Percentiles rank a stretch among this genome's conserved stretches.
phyloP scores from a whole-genome alignment of 495 filamentous ascomycete genomes.

The Copromyces sp. region DNA sequence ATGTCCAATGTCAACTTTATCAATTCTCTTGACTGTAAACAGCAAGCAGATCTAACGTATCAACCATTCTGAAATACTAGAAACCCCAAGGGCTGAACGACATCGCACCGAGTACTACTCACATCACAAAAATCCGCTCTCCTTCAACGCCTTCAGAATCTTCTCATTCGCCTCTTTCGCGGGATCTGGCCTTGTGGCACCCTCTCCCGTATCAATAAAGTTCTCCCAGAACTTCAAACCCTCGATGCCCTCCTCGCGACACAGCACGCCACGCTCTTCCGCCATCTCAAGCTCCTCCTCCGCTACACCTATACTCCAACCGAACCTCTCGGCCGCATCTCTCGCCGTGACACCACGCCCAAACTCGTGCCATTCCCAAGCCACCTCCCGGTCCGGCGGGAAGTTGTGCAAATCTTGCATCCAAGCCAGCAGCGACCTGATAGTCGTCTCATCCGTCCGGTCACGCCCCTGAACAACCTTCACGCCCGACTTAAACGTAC shows the following conservation, averaged over 20 bases:
- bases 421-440: slow-evolving; percentile 66
- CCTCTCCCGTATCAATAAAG: slow-evolving; percentile 37
- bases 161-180: slow-evolving; percentile 14
- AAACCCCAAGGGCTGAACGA: neutral
- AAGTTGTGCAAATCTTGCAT: slow-evolving; percentile 58
- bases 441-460: slow-evolving; percentile 83
- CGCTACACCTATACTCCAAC: slow-evolving; percentile 98
- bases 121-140: slow-evolving; percentile 29
- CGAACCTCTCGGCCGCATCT: slow-evolving; percentile 81
- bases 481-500: slow-evolving; percentile 83
- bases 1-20: neutral
- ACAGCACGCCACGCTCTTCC: slow-evolving; percentile 72
- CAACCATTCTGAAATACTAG: neutral
- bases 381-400: slow-evolving; percentile 50
- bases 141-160: slow-evolving; percentile 22
- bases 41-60: neutral
- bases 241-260: slow-evolving; percentile 75
- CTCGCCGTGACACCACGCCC: slow-evolving; percentile 83
- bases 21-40: neutral
- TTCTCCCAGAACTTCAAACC: slow-evolving; percentile 79
- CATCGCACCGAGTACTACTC: neutral
- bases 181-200: slow-evolving; percentile 16
- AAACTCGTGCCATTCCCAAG: slow-evolving; percentile 67
- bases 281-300: slow-evolving; percentile 96
- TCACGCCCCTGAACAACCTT: slow-evolving; percentile 84